These are phyloP conservation scores for Chrysochromulina tobinii DNA, from an alignment of 78 protist species.

Conservation along the genomic window DNA sequence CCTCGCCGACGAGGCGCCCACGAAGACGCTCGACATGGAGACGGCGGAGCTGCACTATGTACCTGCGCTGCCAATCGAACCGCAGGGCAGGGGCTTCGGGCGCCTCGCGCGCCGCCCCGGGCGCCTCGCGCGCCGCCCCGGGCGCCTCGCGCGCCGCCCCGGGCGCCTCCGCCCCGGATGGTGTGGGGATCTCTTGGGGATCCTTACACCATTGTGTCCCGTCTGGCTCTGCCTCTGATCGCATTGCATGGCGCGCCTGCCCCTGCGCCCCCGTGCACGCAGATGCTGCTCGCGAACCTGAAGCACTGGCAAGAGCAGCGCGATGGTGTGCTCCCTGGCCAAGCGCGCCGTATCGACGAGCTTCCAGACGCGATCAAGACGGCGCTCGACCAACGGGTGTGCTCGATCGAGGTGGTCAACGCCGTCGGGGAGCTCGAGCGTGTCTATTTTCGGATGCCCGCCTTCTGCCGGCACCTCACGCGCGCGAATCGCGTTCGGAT, in stretches of 20 bases:
- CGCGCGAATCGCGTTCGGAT: not conserved
- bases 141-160: not conserved
- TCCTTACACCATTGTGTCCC: too few species aligned
- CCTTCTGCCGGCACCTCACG: not conserved
- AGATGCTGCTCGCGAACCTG: not conserved
- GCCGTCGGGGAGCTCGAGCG: not conserved
- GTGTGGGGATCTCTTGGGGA: too few species aligned
- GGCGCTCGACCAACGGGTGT: too few species aligned
- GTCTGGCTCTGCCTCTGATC: too few species aligned
- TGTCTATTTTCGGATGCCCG: constrained; percentile 9
- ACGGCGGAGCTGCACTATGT: not conserved
- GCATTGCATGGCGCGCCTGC: too few species aligned
- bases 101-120: not conserved
- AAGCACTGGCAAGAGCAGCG: not conserved
- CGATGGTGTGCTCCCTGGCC: too few species aligned
- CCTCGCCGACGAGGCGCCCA: not conserved
- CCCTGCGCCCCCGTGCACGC: not conserved
- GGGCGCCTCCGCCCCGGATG: not conserved
- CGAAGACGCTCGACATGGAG: not conserved
- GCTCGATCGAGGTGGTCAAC: not conserved
- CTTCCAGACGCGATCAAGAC: too few species aligned
- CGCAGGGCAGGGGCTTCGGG: not conserved
- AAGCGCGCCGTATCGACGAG: too few species aligned
- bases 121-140: not conserved
- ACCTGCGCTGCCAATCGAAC: too few species aligned